These are phyloP conservation scores for Metschnikowia matae DNA, from an alignment of 805 yeast genomes.

Conservation along the genomic window DNA sequence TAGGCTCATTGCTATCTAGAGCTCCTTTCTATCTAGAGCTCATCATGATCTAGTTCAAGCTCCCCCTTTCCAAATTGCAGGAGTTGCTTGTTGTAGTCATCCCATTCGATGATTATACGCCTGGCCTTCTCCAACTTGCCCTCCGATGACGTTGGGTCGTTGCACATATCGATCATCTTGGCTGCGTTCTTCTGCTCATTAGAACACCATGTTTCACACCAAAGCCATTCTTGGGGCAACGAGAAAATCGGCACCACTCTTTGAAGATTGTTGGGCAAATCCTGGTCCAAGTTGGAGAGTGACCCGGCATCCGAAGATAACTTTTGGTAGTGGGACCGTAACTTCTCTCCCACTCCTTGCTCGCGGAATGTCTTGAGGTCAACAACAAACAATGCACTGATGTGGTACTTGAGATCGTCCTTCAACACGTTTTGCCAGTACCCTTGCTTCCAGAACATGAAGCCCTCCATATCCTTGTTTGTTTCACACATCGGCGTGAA, in stretches of 20 bases:
- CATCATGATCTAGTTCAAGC: conserved; percentile 13
- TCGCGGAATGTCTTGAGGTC: conserved; percentile 67
- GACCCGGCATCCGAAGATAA: conserved; percentile 77
- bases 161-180: conserved; percentile 78
- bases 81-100: conserved; percentile 55
- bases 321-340: conserved; percentile 81
- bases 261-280: conserved; percentile 87
- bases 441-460: conserved; percentile 88
- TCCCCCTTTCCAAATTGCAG: conserved; percentile 5
- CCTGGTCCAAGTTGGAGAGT: conserved; percentile 83
- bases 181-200: conserved; percentile 59
- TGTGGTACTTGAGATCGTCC: conserved; percentile 63
- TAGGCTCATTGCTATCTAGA: too few species aligned
- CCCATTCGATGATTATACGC: conserved; percentile 79
- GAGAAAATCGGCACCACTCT: conserved; percentile 60
- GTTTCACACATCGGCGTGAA: conserved; percentile 86
- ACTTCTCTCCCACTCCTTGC: conserved; percentile 67
- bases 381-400: conserved; percentile 79
- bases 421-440: conserved; percentile 73
- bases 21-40: conserved; percentile 4
- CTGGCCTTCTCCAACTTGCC: conserved; percentile 72
- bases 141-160: conserved; percentile 79
- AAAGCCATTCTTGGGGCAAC: conserved; percentile 78
- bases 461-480: conserved; percentile 75
- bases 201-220: conserved; percentile 94